phyloP scores from a whole-genome alignment of 768 basidiomycete species.

The Steccherinum ochraceum region DNA sequence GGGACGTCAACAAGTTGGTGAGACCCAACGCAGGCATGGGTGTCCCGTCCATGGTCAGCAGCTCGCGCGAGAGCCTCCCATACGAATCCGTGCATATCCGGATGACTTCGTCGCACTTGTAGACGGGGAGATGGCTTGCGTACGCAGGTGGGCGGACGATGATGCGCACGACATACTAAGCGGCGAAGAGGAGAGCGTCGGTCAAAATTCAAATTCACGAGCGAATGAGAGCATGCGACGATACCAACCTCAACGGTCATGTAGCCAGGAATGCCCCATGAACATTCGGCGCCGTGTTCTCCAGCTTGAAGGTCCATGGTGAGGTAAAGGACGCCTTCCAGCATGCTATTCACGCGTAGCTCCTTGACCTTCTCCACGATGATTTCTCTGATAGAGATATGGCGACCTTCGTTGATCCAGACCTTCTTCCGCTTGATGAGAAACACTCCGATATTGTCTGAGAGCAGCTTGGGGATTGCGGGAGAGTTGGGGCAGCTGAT shows the following conservation, averaged over 20 bases:
- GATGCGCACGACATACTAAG: slow-evolving; percentile 36
- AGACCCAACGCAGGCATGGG: slow-evolving; percentile 37
- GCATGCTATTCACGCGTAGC: slow-evolving; percentile 23
- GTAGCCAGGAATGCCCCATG: slow-evolving; percentile 25
- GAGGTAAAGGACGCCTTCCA: slow-evolving; percentile 29
- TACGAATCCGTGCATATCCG: slow-evolving; percentile 34
- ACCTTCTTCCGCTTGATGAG: slow-evolving; percentile 31
- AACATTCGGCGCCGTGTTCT: slow-evolving; percentile 28
- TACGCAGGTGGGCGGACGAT: slow-evolving; percentile 25
- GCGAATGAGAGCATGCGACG: too few relatives aligned
- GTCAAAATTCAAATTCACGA: neutral
- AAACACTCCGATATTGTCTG: slow-evolving; percentile 26
- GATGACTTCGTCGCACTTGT: slow-evolving; percentile 29
- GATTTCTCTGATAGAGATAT: slow-evolving; percentile 24
- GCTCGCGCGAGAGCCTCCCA: slow-evolving; percentile 31
- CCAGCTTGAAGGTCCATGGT: slow-evolving; percentile 32
- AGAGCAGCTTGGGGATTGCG: slow-evolving; percentile 30
- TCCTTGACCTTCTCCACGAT: slow-evolving; percentile 16
- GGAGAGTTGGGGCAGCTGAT: slow-evolving; percentile 31
- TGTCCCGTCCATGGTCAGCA: slow-evolving; percentile 29
- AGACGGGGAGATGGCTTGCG: slow-evolving; percentile 28
- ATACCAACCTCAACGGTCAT: slow-evolving; percentile 21
- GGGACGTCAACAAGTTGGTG: slow-evolving; percentile 5
- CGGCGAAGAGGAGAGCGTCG: too few relatives aligned
- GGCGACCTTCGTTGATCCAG: slow-evolving; percentile 18